These are phyloP conservation scores for Colletotrichum gigasporum DNA, from an alignment of 2,329 filamentous ascomycete species.

Conservation along the genomic window DNA sequence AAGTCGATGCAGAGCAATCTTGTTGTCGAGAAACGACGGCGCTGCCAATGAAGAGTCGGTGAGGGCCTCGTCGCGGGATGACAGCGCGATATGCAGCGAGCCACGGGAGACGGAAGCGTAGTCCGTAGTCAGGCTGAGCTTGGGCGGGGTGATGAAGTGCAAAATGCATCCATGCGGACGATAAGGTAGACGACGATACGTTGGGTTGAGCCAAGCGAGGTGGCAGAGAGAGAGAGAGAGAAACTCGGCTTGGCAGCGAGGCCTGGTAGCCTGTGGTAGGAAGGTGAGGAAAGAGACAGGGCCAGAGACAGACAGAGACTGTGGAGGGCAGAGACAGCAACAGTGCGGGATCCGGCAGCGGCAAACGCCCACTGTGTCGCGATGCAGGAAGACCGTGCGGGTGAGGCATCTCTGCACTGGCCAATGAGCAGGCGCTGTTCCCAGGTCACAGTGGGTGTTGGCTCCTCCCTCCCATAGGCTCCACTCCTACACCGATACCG, in stretches of 20 bases:
- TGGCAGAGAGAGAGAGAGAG: neutral
- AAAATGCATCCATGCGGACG: no score
- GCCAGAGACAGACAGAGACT: no score
- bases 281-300: no score
- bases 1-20: neutral
- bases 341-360: no score
- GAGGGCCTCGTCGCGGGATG: neutral
- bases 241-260: no score
- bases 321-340: no score
- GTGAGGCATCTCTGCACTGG: neutral
- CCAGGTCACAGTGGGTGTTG: no score
- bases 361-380: neutral
- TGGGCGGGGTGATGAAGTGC: no score
- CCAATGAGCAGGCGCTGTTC: neutral
- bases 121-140: no score
- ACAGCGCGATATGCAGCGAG: conserved; percentile 24
- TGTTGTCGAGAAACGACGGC: neutral
- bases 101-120: neutral
- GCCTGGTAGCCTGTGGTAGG: no score
- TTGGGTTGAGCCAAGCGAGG: no score
- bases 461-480: neutral
- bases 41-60: neutral
- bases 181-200: no score
- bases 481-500: conserved; percentile 29
- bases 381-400: neutral